Base-by-base conservation (phyloP, 495 filamentous ascomycete genomes). In the Neurospora pannonica region DNA sequence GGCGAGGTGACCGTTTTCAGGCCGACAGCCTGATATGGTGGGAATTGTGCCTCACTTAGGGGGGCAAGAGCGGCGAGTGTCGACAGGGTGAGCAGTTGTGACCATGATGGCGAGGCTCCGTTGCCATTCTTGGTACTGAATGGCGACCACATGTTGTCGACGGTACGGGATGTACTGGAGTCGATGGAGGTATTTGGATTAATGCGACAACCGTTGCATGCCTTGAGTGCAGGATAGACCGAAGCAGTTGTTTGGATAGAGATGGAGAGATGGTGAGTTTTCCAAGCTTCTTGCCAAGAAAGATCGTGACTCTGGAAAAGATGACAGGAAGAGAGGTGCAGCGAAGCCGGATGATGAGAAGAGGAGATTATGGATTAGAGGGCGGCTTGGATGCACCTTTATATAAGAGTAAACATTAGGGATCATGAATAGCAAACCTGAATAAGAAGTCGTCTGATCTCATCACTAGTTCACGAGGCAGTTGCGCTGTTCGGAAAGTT, bases 1-100 rank as follows among this genome's bases (percentile, higher is more conserved):
- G 88, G 88, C 19, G 89, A 91, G 39, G 79, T 76, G 67, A 91
- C 83, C 9, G 86, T 86, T 19, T 83, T 88, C 69, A 87, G 54
- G 75, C 88, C 83, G 34, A 37, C 28, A 4, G 60, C 38, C 28
- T 36, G 37, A 19, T 15, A 48, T 0, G 75, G 36, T 0, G 76
- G 71, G 69, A 78, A 78, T 31, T 79, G 78, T 62, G 54, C 54
- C 6, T 62, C 54, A 62, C 24, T 62, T 3, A 62, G 4, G 28
- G 54, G 13, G 21, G 76, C 74, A 10, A 69, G 54, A 36, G 37
- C 42, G 31, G 60, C 28, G 5, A 34, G 40, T 67, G 73, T 48
- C 10, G 73, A 37, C 5, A 76, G 31, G n/a, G 48, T 31, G 28
- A 69, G 38, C 4, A 75, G 28, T 19, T 31, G 31, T n/a, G 69